phyloP scores from a whole-genome alignment of 768 basidiomycete genomes.

The Auricularia cornea region DNA sequence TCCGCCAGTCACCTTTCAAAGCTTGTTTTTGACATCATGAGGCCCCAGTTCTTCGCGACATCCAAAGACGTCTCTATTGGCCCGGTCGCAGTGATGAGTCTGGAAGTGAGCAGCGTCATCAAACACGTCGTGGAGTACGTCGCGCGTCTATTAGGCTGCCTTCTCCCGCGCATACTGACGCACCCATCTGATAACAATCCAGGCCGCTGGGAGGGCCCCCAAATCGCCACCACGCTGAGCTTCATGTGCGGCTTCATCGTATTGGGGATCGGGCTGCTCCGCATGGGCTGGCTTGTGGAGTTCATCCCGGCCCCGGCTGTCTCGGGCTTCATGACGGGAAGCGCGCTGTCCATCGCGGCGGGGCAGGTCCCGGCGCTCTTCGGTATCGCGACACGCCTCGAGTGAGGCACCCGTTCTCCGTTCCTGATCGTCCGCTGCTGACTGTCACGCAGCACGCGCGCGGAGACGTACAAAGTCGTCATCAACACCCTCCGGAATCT shows the following conservation, averaged over 20 bases:
- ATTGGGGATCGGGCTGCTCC: constrained; percentile 78
- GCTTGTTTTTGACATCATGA: neutral
- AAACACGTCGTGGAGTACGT: constrained; percentile 38
- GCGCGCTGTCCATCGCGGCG: constrained; percentile 84
- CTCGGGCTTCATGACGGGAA: constrained; percentile 85
- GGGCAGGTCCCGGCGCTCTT: constrained; percentile 86
- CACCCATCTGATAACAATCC: constrained; percentile 30
- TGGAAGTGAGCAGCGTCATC: constrained; percentile 78
- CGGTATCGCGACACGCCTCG: constrained; percentile 70
- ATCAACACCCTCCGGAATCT: constrained; percentile 89
- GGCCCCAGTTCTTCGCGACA: constrained; percentile 87
- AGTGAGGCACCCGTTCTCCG: no score
- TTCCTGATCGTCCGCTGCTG: neutral
- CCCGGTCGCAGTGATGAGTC: constrained; percentile 97
- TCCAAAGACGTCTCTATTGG: constrained; percentile 99
- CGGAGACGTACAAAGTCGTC: constrained; percentile 75
- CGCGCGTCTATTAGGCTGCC: no score
- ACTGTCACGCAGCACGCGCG: constrained; percentile 82
- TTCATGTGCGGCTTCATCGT: constrained; percentile 89
- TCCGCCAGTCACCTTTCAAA: neutral
- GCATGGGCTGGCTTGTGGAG: constrained; percentile 91
- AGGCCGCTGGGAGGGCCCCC: constrained; percentile 50
- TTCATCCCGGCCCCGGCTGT: constrained; percentile 81
- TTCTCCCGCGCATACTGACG: neutral
- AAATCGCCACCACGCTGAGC: constrained; percentile 79